These are phyloP conservation scores for Letharia lupina DNA, from an alignment of 495 filamentous ascomycete species.

Conservation along the genomic window DNA sequence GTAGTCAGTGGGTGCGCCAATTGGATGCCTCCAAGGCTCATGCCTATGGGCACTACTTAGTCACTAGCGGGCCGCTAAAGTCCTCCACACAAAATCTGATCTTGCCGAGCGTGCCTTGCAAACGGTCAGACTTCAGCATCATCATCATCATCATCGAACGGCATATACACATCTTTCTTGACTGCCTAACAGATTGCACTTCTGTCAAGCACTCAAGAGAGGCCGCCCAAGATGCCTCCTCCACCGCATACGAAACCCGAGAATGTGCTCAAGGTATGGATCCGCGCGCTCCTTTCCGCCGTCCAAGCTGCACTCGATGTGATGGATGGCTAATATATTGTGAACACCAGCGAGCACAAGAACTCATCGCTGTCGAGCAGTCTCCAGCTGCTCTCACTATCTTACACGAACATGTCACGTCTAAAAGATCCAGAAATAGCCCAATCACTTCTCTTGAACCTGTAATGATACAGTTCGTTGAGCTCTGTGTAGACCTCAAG, in stretches of 20 bases:
- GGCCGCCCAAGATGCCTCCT: conserved; percentile 68
- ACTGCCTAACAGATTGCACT: not conserved
- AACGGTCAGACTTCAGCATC: not conserved
- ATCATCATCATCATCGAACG: not conserved
- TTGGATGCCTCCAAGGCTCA: not conserved
- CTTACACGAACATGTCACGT: conserved; percentile 98
- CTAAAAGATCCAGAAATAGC: conserved; percentile 93
- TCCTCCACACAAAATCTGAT: not conserved
- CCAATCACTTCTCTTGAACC: conserved; percentile 95
- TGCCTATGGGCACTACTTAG: not conserved
- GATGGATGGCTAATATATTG: conserved; percentile 11
- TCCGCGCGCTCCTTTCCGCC: conserved; percentile 1
- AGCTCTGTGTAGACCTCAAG: conserved; percentile 89
- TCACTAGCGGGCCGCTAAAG: conserved; percentile 1
- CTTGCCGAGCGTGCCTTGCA: not conserved
- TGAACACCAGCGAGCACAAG: conserved; percentile 67
- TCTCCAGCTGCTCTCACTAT: conserved; percentile 82
- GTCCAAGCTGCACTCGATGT: conserved; percentile 16
- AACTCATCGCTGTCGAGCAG: conserved; percentile 96
- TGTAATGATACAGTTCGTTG: conserved; percentile 95
- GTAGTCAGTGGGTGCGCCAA: conserved; percentile 1
- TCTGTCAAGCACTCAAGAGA: not conserved
- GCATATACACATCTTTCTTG: conserved; percentile 1
- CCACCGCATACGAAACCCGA: conserved; percentile 94
- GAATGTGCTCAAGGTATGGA: conserved; percentile 85